Evolutionary conservation across 768 basidiomycete species (phyloP), one percentile per base, ranked within the genome.

Genomic region (Podaxis sp.): DNA sequence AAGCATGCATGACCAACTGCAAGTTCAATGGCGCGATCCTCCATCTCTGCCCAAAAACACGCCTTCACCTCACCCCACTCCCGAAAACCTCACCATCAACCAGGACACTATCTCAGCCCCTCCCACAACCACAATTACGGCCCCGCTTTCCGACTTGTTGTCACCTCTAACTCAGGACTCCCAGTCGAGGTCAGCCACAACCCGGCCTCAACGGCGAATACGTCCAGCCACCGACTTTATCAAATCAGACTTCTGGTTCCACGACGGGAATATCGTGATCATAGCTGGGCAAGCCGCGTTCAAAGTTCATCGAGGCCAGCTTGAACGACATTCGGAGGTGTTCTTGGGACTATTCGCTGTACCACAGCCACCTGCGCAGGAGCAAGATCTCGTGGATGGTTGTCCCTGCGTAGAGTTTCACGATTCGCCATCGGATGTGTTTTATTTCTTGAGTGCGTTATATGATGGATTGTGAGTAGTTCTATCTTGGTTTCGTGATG

Each of bases 261-360:
- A 74, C 0, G 90, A 92, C 67, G 90, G 90, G 11, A 92, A 90
- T 68, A 75, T 90, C 48, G 75, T 90, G 57, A 79, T 92, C 57
- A 73, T 89, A 57, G 81, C 85, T 1, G 82, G 80, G 0, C 72
- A 73, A 19, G 82, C 82, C 12, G 85, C 82, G 0, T 92, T 91
- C 80, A 90, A 87, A 65, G 88, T 92, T 3, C 90, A 92, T 68
- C 82, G 84, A 4, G 89, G 90, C 0, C 88, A 90, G 67, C 81
- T 93, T 26, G 82, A 82, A 62, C 82, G 91, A 4, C 90, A 92
- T 64, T 91, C 90, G 0, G 90, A 92, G 44, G 79, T 92, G n/a
- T 92, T 93, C 72, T 79, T 80, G 63, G 86, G 83, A 64, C 75
- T 91, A 63, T 85, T 93, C 66, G 77, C 82, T 1, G 72, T 92